phyloP scores from a whole-genome alignment of 2,329 filamentous ascomycete species.

The Dothideomycetes sp. region DNA sequence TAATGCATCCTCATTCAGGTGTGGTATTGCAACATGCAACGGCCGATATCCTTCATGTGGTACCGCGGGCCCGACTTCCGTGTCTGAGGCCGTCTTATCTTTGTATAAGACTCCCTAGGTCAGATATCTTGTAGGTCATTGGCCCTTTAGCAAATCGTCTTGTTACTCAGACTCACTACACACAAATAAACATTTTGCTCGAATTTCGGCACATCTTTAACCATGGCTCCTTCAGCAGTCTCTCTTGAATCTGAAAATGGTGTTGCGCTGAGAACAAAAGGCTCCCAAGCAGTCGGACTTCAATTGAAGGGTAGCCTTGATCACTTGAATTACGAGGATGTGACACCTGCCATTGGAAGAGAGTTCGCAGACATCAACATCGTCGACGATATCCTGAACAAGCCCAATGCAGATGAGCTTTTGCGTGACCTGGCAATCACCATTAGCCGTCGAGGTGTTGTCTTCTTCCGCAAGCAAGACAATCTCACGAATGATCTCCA shows the following conservation, averaged over 20 bases:
- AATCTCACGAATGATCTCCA: constrained; percentile 38
- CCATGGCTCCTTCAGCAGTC: background rate
- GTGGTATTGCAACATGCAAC: too few species aligned
- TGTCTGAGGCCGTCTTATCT: too few species aligned
- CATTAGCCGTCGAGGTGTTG: constrained; percentile 14
- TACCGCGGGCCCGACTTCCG: too few species aligned
- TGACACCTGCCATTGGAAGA: constrained; percentile 14
- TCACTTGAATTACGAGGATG: constrained; percentile 12
- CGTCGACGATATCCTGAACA: constrained; percentile 13
- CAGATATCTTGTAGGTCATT: too few species aligned
- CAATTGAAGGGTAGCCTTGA: constrained; percentile 10
- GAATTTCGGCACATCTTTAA: background rate
- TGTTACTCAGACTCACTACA: background rate
- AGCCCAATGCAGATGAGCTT: constrained; percentile 11
- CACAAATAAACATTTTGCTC: background rate
- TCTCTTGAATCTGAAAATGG: background rate
- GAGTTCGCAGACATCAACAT: constrained; percentile 12
- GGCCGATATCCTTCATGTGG: too few species aligned
- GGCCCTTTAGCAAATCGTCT: background rate
- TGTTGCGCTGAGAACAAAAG: background rate
- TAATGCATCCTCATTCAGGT: too few species aligned
- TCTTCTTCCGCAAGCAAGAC: constrained; percentile 18
- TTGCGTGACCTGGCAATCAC: constrained; percentile 14
- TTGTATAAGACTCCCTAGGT: too few species aligned
- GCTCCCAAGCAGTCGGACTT: background rate